A percentile compares a stretch with the other conserved stretches of the same genome.
Conservation (phyloP, 2,329 filamentous ascomycete species). For the Fusarium pseudocircinatum region DNA sequence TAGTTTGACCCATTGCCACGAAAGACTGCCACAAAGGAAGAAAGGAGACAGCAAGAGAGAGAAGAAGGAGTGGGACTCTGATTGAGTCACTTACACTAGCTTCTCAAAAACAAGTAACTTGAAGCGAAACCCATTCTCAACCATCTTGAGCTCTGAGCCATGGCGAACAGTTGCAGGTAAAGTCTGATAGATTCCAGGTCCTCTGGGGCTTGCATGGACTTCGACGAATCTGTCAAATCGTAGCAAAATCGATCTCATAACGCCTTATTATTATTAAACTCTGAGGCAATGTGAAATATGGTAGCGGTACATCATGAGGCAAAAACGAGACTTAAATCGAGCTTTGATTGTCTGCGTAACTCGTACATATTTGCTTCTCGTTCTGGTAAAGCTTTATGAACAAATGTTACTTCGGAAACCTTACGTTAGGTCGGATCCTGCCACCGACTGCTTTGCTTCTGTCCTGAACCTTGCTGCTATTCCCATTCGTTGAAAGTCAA, state of each 20-base stretch:
- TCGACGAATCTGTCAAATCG: not conserved
- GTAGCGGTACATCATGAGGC: not conserved
- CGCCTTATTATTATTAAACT: not conserved
- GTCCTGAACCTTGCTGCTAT: not conserved
- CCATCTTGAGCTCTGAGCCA: not conserved
- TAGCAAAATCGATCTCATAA: not conserved
- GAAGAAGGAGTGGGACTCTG: not conserved
- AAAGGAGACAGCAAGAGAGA: too few species aligned
- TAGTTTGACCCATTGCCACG: not conserved
- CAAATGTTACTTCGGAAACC: too few species aligned
- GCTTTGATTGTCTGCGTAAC: too few species aligned
- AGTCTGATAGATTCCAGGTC: not conserved
- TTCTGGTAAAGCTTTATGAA: too few species aligned
- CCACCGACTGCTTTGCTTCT: fast-evolving
- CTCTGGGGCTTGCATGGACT: not conserved
- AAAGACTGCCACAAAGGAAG: not conserved
- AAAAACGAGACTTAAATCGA: not conserved
- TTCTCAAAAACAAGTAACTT: not conserved
- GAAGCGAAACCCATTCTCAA: fast-evolving
- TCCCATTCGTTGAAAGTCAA: not conserved
- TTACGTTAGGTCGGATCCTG: fast-evolving
- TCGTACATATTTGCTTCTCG: too few species aligned
- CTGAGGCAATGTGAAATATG: not conserved
- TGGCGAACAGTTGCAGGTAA: too few species aligned
- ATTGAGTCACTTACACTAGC: too few species aligned